Evolutionary conservation across 1,284 basidiomycete genomes (phyloP).

Genomic region (Fomitiporia mediterranea): DNA sequence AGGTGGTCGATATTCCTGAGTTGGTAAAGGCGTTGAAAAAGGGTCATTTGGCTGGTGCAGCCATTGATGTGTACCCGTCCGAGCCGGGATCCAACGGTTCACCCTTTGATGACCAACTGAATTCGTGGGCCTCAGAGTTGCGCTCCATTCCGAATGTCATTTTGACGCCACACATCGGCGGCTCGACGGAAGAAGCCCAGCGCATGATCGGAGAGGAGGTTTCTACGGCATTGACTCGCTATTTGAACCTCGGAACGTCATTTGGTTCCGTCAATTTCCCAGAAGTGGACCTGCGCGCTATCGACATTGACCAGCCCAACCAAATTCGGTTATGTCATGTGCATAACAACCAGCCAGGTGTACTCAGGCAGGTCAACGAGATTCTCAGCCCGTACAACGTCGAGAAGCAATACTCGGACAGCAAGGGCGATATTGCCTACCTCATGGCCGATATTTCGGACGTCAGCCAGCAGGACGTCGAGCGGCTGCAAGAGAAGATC

Average conservation of each 20-base stretch:
- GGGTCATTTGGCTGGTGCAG: conserved; percentile 88
- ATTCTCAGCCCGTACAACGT: conserved; percentile 93
- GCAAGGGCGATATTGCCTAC: conserved; percentile 92
- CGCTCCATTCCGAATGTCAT: conserved; percentile 82
- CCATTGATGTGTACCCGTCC: conserved; percentile 91
- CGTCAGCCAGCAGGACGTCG: conserved; percentile 81
- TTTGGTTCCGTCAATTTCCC: conserved; percentile 98
- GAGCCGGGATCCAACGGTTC: conserved; percentile 92
- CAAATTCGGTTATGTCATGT: conserved; percentile 93
- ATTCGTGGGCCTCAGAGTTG: conserved; percentile 74
- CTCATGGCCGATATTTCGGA: conserved; percentile 95
- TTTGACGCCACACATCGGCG: conserved; percentile 97
- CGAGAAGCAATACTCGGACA: conserved; percentile 98
- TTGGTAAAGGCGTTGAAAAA: conserved; percentile 80
- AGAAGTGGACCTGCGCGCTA: conserved; percentile 93
- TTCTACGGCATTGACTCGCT: conserved; percentile 78
- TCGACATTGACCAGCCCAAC: conserved; percentile 78
- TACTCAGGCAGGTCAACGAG: conserved; percentile 94
- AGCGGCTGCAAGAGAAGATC: conserved; percentile 80
- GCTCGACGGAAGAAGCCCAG: conserved; percentile 98
- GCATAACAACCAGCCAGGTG: conserved; percentile 97
- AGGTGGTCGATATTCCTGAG: conserved; percentile 92
- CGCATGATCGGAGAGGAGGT: conserved; percentile 97
- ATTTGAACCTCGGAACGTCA: conserved; percentile 90
- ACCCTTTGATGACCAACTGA: conserved; percentile 81